phyloP scores from a whole-genome alignment of 2,329 filamentous ascomycete species.

The Ascochyta clinopodiicola region DNA sequence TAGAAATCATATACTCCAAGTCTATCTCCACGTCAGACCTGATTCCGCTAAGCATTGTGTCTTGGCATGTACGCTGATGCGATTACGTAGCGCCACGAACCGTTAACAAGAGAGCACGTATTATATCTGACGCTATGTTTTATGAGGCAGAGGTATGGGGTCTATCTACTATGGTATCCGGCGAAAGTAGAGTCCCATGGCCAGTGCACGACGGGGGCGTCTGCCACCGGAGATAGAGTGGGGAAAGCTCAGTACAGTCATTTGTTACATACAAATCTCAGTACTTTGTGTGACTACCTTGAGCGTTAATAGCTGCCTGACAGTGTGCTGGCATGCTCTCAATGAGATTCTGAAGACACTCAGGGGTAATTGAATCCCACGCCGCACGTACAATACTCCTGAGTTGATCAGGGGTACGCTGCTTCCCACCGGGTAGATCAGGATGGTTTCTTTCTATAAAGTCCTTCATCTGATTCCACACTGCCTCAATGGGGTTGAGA shows the following conservation, averaged over 20 bases:
- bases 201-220: too few relatives aligned
- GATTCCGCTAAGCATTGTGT: too few relatives aligned
- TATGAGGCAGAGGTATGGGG: too few relatives aligned
- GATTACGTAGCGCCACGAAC: too few relatives aligned
- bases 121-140: too few relatives aligned
- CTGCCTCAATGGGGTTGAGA: constrained; percentile 16
- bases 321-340: constrained; percentile 6
- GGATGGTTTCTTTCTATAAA: neutral
- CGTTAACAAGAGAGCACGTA: too few relatives aligned
- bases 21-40: too few relatives aligned
- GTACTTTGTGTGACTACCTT: constrained; percentile 9
- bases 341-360: neutral
- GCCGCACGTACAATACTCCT: constrained; percentile 3
- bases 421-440: neutral
- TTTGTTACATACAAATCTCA: neutral
- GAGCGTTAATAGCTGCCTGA: constrained; percentile 9
- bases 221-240: too few relatives aligned
- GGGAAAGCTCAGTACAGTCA: neutral
- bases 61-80: too few relatives aligned
- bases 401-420: neutral
- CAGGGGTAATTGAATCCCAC: constrained; percentile 7
- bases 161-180: too few relatives aligned
- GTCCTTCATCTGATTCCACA: constrained; percentile 10
- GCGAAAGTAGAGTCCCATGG: too few relatives aligned
- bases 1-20: too few relatives aligned